Evolutionary conservation across 495 filamentous ascomycete species (phyloP).

Genomic region (Patellaria atrata): DNA sequence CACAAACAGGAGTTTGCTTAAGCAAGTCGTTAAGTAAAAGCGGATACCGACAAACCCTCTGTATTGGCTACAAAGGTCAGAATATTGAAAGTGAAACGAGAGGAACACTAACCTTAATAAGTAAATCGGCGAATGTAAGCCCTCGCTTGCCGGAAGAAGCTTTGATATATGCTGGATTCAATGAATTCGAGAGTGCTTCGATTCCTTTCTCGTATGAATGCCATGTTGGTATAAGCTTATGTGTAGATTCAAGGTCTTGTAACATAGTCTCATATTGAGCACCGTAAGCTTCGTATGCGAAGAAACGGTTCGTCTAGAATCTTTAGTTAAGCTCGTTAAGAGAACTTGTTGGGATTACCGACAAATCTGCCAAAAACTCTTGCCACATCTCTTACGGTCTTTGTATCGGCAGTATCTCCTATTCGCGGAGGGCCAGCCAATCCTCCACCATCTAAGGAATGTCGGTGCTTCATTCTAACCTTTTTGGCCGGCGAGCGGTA

Average conservation of each 20-base stretch:
- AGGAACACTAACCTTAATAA: constrained; percentile 61
- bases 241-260: constrained; percentile 55
- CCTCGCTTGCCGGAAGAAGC: constrained; percentile 52
- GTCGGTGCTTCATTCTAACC: constrained; percentile 16
- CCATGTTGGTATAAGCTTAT: constrained; percentile 61
- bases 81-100: neutral
- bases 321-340: constrained; percentile 2
- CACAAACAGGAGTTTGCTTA: constrained; percentile 65
- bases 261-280: constrained; percentile 73
- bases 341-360: constrained; percentile 19
- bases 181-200: constrained; percentile 65
- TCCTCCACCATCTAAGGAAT: constrained; percentile 26
- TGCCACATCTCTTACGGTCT: constrained; percentile 59
- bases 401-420: constrained; percentile 56
- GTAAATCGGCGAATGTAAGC: constrained; percentile 66
- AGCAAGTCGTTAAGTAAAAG: constrained; percentile 72
- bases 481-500: constrained; percentile 17
- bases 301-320: constrained; percentile 60
- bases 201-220: constrained; percentile 70
- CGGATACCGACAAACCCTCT: constrained; percentile 85
- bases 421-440: too few relatives aligned
- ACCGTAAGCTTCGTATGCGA: constrained; percentile 75
- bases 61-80: constrained; percentile 55
- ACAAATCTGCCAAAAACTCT: constrained; percentile 65
- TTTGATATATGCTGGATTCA: constrained; percentile 54